Percentiles rank a stretch among this genome's conserved stretches.
Evolutionary conservation across 129 eudicot species (phyloP).

Genomic region (Arctium lappa): DNA sequence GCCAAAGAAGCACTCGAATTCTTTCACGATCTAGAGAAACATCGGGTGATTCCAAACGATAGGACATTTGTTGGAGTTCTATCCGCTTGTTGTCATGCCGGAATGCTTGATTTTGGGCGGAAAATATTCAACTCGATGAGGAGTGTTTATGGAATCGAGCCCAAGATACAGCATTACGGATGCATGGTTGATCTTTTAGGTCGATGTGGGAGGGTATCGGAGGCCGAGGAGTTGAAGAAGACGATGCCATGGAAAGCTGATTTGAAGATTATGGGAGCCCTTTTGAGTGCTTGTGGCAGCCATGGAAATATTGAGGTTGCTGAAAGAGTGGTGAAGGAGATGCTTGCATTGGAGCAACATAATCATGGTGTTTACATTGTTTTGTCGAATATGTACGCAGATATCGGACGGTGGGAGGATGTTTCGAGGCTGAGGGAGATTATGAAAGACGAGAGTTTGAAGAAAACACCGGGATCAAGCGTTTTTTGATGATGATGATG

Average conservation of each 20-base stretch:
- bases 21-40: slow-evolving; percentile 37
- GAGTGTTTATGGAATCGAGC: slow-evolving; percentile 46
- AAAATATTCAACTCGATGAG: slow-evolving; percentile 51
- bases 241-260: slow-evolving; percentile 68
- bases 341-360: slow-evolving; percentile 55
- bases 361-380: slow-evolving; percentile 75
- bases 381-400: slow-evolving; percentile 86
- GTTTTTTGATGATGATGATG: slow-evolving; percentile 33
- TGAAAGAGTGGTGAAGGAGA: slow-evolving; percentile 58
- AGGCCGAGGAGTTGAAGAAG: slow-evolving; percentile 68
- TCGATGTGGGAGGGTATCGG: slow-evolving; percentile 58
- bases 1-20: slow-evolving; percentile 57
- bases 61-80: slow-evolving; percentile 73
- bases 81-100: slow-evolving; percentile 83
- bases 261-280: slow-evolving; percentile 71
- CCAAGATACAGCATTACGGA: slow-evolving; percentile 76
- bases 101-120: slow-evolving; percentile 57
- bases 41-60: slow-evolving; percentile 41
- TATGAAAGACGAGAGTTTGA: slow-evolving; percentile 58
- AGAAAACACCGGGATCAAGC: slow-evolving; percentile 77
- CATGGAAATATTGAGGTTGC: slow-evolving; percentile 64
- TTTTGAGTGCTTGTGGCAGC: slow-evolving; percentile 71
- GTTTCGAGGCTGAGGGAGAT: slow-evolving; percentile 61
- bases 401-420: slow-evolving; percentile 77
- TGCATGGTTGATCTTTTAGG: slow-evolving; percentile 84